phyloP scores from a whole-genome alignment of 495 filamentous ascomycete species.

The Tuber magnatum region DNA sequence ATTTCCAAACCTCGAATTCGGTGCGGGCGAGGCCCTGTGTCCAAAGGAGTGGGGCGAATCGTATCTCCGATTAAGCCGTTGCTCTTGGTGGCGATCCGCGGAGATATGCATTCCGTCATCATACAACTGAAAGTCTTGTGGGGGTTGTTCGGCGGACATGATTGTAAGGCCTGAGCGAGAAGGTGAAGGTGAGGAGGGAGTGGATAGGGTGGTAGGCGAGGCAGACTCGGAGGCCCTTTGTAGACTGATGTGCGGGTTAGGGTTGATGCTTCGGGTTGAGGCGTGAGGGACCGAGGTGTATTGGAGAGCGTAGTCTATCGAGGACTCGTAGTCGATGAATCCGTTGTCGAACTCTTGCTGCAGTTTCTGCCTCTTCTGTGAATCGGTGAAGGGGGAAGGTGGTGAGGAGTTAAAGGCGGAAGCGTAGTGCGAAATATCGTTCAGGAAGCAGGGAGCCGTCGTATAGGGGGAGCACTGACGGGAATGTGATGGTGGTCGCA shows the following conservation, averaged over 20 bases:
- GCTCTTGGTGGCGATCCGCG: constrained; percentile 18
- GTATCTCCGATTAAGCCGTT: constrained; percentile 20
- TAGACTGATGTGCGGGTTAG: constrained; percentile 35
- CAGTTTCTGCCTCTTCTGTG: constrained; percentile 31
- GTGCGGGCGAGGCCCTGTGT: constrained; percentile 22
- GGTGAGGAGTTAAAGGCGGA: not conserved
- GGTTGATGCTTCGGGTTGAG: not conserved
- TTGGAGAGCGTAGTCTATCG: constrained; percentile 25
- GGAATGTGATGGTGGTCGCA: constrained; percentile 32
- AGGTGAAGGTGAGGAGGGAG: constrained; percentile 36
- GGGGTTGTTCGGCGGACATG: constrained; percentile 28
- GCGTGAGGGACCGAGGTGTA: constrained; percentile 20
- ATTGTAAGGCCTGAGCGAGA: constrained; percentile 36
- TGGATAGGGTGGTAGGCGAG: constrained; percentile 36
- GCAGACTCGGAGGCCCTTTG: constrained; percentile 34
- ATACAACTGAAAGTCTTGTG: constrained; percentile 33
- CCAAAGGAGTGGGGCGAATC: constrained; percentile 17
- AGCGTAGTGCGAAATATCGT: constrained; percentile 18
- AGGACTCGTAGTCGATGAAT: constrained; percentile 23
- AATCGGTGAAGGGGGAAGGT: constrained; percentile 13
- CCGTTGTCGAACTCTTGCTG: constrained; percentile 31
- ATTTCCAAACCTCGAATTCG: constrained; percentile 16
- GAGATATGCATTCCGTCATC: constrained; percentile 24
- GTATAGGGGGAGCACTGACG: constrained; percentile 21
- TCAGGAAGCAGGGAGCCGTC: constrained; percentile 19